Evolutionary conservation across 306 rosid species (phyloP).

Genomic region (Lathyrus oleraceus): DNA sequence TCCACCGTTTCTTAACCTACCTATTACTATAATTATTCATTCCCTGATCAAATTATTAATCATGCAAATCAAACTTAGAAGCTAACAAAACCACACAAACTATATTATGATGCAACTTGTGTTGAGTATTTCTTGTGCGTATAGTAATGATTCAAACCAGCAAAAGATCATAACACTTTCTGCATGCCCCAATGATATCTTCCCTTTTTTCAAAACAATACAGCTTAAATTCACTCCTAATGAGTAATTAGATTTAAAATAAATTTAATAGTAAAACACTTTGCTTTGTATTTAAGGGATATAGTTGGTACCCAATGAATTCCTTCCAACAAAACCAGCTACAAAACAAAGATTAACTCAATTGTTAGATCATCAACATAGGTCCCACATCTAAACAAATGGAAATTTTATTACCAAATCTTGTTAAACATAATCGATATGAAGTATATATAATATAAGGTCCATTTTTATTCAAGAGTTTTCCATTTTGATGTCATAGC

Average conservation of each 20-base stretch:
- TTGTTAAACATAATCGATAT: background rate
- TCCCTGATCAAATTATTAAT: conserved; percentile 51
- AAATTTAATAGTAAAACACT: conserved; percentile 6
- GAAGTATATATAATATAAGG: background rate
- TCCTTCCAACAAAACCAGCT: conserved; percentile 31
- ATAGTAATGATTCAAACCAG: conserved; percentile 28
- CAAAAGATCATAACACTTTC: conserved; percentile 29
- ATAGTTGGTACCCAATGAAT: conserved; percentile 46
- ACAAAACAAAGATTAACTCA: conserved; percentile 5
- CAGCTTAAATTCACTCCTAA: conserved; percentile 24
- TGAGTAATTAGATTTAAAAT: conserved; percentile 25
- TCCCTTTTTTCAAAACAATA: conserved; percentile 26
- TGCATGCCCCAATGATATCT: conserved; percentile 44
- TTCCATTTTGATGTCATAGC: background rate
- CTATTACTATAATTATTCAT: conserved; percentile 36
- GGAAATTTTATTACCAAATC: background rate
- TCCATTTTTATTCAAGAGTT: conserved; percentile 4
- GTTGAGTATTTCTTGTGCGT: conserved; percentile 20
- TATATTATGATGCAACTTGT: conserved; percentile 32
- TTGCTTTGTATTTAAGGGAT: conserved; percentile 48
- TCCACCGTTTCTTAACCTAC: conserved; percentile 1
- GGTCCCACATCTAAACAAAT: conserved; percentile 30
- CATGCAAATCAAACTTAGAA: conserved; percentile 84
- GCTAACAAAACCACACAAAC: conserved; percentile 57
- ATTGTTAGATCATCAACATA: conserved; percentile 20